These are phyloP conservation scores for Parastagonospora nodorum DNA, from an alignment of 2,329 filamentous ascomycete genomes.

Conservation along the genomic window DNA sequence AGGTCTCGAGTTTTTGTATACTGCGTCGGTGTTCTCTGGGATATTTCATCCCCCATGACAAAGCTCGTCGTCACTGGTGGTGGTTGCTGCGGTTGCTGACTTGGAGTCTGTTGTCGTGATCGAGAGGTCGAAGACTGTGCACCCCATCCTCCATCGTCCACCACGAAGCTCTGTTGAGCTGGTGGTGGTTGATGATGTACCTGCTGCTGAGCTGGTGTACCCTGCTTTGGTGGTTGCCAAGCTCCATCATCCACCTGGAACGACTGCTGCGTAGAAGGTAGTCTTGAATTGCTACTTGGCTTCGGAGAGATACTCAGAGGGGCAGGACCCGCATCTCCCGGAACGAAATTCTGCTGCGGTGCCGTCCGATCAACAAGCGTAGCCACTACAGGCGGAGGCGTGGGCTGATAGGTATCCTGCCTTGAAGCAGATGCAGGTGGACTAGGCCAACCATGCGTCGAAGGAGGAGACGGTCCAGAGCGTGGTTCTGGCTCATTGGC, in stretches of 20 bases:
- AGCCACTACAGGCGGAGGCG: conserved; percentile 31
- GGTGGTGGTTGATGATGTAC: conserved; percentile 21
- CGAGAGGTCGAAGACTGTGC: conserved; percentile 7
- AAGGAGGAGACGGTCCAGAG: conserved; percentile 29
- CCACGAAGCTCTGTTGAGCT: conserved; percentile 17
- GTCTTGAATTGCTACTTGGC: conserved; percentile 14
- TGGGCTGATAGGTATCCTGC: conserved; percentile 37
- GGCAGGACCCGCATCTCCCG: conserved; percentile 23
- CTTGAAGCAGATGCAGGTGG: conserved; percentile 27
- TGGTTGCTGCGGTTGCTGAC: conserved; percentile 15
- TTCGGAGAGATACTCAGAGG: conserved; percentile 24
- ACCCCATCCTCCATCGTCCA: conserved; percentile 19
- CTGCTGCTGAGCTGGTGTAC: conserved; percentile 21
- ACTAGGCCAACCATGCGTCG: conserved; percentile 37
- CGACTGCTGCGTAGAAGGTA: conserved; percentile 18
- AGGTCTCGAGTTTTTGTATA: conserved; percentile 3
- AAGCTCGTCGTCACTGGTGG: conserved; percentile 13
- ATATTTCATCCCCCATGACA: conserved; percentile 15
- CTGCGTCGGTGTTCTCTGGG: conserved; percentile 19
- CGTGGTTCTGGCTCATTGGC: conserved; percentile 7
- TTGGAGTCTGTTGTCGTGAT: conserved; percentile 12
- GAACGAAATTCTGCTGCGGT: conserved; percentile 26
- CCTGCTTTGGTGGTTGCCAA: conserved; percentile 20
- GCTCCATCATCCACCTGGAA: conserved; percentile 31
- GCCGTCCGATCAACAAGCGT: conserved; percentile 19